Percentiles rank a stretch among this genome's conserved stretches.
Conservation (phyloP, 768 basidiomycete genomes). For the Mycena epipterygia region DNA sequence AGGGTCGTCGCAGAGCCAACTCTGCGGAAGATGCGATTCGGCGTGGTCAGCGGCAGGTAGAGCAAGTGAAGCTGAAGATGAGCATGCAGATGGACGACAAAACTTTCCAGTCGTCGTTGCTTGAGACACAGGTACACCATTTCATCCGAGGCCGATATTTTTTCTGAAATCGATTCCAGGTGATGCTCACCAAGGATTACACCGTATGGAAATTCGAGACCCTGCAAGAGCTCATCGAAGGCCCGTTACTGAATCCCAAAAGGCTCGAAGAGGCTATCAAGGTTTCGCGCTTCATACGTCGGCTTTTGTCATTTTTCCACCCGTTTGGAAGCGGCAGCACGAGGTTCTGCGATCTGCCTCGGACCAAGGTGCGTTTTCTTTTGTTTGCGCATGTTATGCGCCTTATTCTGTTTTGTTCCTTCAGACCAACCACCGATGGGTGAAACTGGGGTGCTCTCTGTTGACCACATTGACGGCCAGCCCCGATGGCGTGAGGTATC, state of each 20-base stretch:
- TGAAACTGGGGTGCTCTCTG: conserved; percentile 85
- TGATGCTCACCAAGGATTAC: conserved; percentile 90
- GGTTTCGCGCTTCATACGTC: conserved; percentile 88
- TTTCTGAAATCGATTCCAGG: conserved; percentile 57
- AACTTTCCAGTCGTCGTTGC: conserved; percentile 85
- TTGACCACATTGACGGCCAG: conserved; percentile 87
- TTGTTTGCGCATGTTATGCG: not conserved
- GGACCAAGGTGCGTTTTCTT: conserved; percentile 65
- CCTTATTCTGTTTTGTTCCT: not conserved
- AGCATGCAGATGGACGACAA: conserved; percentile 97
- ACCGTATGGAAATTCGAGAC: conserved; percentile 94
- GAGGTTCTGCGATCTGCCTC: conserved; percentile 87
- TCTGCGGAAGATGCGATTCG: conserved; percentile 89
- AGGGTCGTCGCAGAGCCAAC: conserved; percentile 67
- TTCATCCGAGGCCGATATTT: conserved; percentile 15
- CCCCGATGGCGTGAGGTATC: conserved; percentile 86
- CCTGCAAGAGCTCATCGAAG: conserved; percentile 90
- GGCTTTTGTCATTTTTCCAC: conserved; percentile 94
- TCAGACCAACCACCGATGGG: conserved; percentile 88
- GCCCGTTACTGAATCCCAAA: conserved; percentile 91
- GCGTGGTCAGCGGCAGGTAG: conserved; percentile 90
- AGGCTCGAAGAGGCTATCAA: conserved; percentile 95
- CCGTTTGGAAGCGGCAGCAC: conserved; percentile 81
- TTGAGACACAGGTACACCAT: conserved; percentile 83
- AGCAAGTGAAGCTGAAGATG: conserved; percentile 90